A percentile compares a stretch with the other conserved stretches of the same genome.
phyloP scores from a whole-genome alignment of 371 early-diverging fungal genomes.

The Mortierella sp. region DNA sequence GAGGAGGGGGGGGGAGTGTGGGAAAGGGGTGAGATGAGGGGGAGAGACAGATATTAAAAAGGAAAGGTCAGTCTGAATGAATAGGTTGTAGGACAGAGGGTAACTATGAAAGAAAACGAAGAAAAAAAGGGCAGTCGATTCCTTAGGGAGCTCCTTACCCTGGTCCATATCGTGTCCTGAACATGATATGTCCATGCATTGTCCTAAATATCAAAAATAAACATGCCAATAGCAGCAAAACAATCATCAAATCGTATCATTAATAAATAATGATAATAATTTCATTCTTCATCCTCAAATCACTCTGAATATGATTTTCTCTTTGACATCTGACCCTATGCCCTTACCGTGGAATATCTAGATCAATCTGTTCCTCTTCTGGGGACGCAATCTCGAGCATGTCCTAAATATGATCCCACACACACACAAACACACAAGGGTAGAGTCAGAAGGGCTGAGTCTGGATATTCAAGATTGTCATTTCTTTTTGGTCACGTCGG shows the following conservation, averaged over 20 bases:
- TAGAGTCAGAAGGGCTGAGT: too few species aligned
- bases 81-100: background rate
- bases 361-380: slow-evolving; percentile 73
- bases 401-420: slow-evolving; percentile 29
- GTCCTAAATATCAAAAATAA: slow-evolving; percentile 68
- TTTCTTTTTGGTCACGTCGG: too few species aligned
- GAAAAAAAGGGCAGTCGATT: background rate
- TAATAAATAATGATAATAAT: too few species aligned
- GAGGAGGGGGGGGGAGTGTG: background rate
- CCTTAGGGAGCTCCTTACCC: slow-evolving; percentile 68
- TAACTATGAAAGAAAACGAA: background rate
- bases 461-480: too few species aligned
- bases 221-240: too few species aligned
- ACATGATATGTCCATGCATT: slow-evolving; percentile 73
- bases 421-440: too few species aligned
- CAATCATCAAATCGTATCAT: too few species aligned
- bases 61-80: background rate
- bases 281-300: too few species aligned
- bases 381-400: slow-evolving; percentile 45
- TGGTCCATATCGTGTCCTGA: slow-evolving; percentile 69
- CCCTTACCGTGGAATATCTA: slow-evolving; percentile 71
- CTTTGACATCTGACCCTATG: too few species aligned
- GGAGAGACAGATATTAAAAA: background rate
- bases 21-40: background rate
- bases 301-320: slow-evolving; percentile 28